Evolutionary conservation across 2,329 filamentous ascomycete species (phyloP), one percentile per base, ranked within the genome.

Genomic region (Zymoseptoria ardabiliae): DNA sequence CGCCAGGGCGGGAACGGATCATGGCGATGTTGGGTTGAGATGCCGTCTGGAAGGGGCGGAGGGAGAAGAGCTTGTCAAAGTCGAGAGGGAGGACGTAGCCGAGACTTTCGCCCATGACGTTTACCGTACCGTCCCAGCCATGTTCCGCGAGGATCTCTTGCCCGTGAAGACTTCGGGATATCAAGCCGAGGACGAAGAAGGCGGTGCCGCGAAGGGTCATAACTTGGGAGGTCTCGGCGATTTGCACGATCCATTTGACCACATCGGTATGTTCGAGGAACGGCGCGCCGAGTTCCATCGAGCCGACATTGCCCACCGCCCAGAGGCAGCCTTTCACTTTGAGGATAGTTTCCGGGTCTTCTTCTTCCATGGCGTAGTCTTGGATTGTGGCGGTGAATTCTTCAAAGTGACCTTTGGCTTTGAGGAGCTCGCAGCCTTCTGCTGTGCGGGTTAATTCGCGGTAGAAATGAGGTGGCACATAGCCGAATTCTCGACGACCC

Each of bases 301-400:
- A 97, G 0, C 94, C 94, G 45, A 99, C 93, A 68, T 99, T 99
- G 22, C 94, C 94, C 0, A 99, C 91, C 0, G 94, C 94, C 94
- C 94, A 99, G 53, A 99, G 80, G 71, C 91, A 97, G 7, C 92
- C 94, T 74, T 99, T 99, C 65, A 97, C 91, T 72, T 97, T 97
- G 60, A 91, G 85, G 51, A 97, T 86, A 22, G 88, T 82, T 73
- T 99, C 94, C 0, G 83, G 73, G 68, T 99, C 94, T 65, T 95
- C 88, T 50, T 87, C 86, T 66, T 94, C 88, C 79, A 92, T 87
- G 41, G 88, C 89, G 67, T 91, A 88, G 63, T 97, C 91, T 54
- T 88, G 86, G 65, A 99, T 96, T 0, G 90, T 97, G n/a, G 85
- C 81, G 0, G 87, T 89, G 69, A 99, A 99, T 69, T 97, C 93